phyloP scores from a whole-genome alignment of 306 rosid genomes.

The Quercus variabilis region DNA sequence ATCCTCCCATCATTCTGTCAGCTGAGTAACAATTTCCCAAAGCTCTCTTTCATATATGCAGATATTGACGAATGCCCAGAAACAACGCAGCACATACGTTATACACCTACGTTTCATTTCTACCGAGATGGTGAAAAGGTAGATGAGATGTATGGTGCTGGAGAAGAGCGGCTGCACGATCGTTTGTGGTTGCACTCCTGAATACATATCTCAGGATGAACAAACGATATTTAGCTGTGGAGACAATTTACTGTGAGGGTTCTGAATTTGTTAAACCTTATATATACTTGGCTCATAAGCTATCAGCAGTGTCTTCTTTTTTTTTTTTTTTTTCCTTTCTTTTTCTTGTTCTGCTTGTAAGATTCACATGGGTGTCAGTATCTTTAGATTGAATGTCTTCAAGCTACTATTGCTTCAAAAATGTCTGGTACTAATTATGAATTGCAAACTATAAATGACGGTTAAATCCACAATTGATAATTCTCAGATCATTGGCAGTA shows the following conservation, averaged over 20 bases:
- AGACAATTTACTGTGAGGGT: background rate
- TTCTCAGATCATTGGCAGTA: background rate
- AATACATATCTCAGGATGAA: background rate
- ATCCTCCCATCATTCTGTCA: conserved; percentile 74
- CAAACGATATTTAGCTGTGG: background rate
- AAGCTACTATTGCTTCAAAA: background rate
- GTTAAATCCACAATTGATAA: background rate
- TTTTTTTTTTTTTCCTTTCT: background rate
- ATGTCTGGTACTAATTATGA: background rate
- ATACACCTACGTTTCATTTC: conserved; percentile 80
- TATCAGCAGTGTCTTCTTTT: background rate
- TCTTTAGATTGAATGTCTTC: background rate
- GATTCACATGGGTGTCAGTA: background rate
- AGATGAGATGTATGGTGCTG: conserved; percentile 66
- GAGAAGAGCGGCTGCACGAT: conserved; percentile 59
- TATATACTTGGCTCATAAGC: background rate
- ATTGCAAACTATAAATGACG: background rate
- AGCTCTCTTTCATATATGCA: conserved; percentile 64
- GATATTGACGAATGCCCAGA: conserved; percentile 91
- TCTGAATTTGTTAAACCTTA: background rate
- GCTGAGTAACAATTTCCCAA: conserved; percentile 69
- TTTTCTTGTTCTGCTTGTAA: background rate
- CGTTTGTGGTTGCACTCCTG: conserved; percentile 55
- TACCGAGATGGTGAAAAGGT: conserved; percentile 74
- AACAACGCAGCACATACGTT: conserved; percentile 78